Percentiles rank a stretch among this genome's conserved stretches.
These are phyloP conservation scores for Ziziphus jujuba DNA, from an alignment of 306 rosid species.

Conservation along the genomic window DNA sequence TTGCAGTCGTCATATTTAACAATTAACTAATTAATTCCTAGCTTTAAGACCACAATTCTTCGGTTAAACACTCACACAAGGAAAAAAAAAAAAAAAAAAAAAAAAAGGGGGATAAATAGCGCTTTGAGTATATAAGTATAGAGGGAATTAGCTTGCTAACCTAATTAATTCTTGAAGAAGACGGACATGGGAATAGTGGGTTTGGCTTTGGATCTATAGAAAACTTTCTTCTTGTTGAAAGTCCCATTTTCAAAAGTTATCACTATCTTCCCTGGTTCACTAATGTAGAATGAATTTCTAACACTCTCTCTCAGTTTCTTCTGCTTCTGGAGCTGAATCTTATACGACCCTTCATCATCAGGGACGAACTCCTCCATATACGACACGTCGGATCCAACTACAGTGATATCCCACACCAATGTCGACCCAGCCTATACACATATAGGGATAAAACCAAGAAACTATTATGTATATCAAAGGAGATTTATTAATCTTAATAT, in stretches of 20 bases:
- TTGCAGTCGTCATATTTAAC: too few species aligned
- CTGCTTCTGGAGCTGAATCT: conserved; percentile 60
- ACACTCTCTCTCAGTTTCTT: conserved; percentile 51
- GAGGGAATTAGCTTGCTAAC: neutral
- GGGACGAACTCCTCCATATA: conserved; percentile 93
- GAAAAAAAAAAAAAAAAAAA: too few species aligned
- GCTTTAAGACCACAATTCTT: too few species aligned
- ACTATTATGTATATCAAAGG: neutral
- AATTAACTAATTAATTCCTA: too few species aligned
- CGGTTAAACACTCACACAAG: too few species aligned
- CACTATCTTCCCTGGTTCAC: conserved; percentile 78
- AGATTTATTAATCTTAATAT: neutral
- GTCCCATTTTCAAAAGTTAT: conserved; percentile 61
- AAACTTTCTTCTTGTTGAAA: conserved; percentile 61
- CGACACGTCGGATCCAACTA: conserved; percentile 81
- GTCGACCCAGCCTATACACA: conserved; percentile 59
- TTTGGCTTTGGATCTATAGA: conserved; percentile 61
- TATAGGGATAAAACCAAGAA: neutral
- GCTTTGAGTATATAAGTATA: too few species aligned
- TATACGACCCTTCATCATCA: conserved; percentile 85
- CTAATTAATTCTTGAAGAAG: conserved; percentile 23
- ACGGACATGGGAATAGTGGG: conserved; percentile 67
- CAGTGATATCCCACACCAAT: conserved; percentile 74
- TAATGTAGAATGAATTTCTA: conserved; percentile 76
- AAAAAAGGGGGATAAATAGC: too few species aligned